A percentile compares a stretch with the other conserved stretches of the same genome.
These are phyloP conservation scores for Oryza officinalis DNA, from an alignment of 176 grass and related monocot genomes.

Conservation along the genomic window DNA sequence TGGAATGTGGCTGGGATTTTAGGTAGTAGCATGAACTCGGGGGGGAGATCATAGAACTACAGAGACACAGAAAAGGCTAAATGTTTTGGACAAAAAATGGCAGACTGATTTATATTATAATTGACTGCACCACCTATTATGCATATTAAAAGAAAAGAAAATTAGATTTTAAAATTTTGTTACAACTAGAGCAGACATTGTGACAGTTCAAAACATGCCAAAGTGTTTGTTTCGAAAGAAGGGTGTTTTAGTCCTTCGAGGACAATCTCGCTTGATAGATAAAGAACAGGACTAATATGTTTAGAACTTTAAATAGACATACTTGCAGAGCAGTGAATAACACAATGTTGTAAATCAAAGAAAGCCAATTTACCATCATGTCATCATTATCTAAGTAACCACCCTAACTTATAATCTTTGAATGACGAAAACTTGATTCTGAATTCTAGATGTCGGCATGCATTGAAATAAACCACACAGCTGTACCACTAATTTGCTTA, in stretches of 20 bases:
- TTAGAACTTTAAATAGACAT: slow-evolving; percentile 3
- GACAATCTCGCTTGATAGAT: neutral
- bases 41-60: neutral
- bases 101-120: slow-evolving; percentile 13
- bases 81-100: neutral
- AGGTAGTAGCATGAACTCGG: neutral
- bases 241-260: neutral
- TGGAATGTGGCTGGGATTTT: neutral
- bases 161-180: neutral
- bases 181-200: neutral
- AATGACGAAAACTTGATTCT: slow-evolving; percentile 45
- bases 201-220: neutral
- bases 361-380: slow-evolving; percentile 25
- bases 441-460: slow-evolving; percentile 43
- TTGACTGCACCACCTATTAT: neutral
- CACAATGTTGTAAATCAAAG: neutral
- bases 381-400: slow-evolving; percentile 40
- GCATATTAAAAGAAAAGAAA: slow-evolving; percentile 4
- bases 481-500: slow-evolving; percentile 54
- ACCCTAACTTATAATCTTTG: slow-evolving; percentile 21
- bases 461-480: slow-evolving; percentile 61
- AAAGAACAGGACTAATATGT: neutral
- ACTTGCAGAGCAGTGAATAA: slow-evolving; percentile 13
- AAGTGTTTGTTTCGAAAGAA: neutral
- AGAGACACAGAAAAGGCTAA: neutral